Evolutionary conservation across 257 asterid genomes (phyloP), one percentile per base, ranked within the genome.

Genomic region (Forsythia viridissima): DNA sequence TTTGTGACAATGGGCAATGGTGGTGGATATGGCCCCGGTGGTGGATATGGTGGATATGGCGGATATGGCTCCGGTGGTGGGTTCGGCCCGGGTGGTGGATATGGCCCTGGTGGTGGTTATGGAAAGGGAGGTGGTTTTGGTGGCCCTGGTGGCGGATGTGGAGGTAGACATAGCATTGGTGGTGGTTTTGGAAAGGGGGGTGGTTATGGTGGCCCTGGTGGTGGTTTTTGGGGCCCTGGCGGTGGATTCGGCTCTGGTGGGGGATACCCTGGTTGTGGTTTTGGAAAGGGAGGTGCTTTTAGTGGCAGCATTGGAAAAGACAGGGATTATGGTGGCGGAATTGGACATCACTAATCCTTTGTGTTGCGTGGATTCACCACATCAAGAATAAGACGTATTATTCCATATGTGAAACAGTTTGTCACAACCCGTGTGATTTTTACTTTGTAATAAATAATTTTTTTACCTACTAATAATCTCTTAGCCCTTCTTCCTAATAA

Each of bases 31-130:
- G 48, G 67, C 30, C 24, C 61, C 1, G 20, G 15, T 55, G 12
- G 71, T 6, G 66, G 77, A 12, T 43, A 30, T 30, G 59, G 80
- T 3, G 80, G 74, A 82, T n/a, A 40, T 13, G 70, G 70, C 7
- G 48, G 48, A 42, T 42, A 42, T 1, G 6, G 30, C 4, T 13
- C 48, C 2, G 41, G 61, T 10, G 44, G 72, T 0, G 65, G 63
- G 0, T 59, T 59, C 40, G 72, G 70, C 10, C 12, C 12, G 0
- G 4, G n/a, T 69, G 59, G 80, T 2, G 80, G 74, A 82, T n/a
- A 40, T 24, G 24, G 24, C 24, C 24, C 24, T 24, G 24, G 24
- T 24, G 24, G 24, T 24, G 24, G 24, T 24, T 24, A 24, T 24
- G 24, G 24, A 24, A 24, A 24, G 1, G 82, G 80, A 0, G 82